Evolutionary conservation across 805 yeast species (phyloP).

Genomic region (Ogataea trehaloabstinens): DNA sequence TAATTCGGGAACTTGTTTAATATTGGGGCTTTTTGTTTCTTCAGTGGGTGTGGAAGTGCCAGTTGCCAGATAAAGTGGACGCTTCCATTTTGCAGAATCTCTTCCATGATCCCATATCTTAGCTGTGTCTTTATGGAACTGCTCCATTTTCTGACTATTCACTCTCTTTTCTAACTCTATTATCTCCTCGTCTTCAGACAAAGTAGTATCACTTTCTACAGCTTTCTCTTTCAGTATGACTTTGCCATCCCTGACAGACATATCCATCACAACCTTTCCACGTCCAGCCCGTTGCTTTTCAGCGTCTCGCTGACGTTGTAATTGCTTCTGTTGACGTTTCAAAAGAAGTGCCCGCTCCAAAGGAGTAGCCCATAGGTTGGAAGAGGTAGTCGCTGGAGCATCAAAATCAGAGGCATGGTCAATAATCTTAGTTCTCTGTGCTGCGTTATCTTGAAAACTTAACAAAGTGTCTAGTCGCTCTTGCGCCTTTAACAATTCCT

Average conservation of each 20-base stretch:
- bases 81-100: constrained; percentile 54
- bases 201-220: constrained; percentile 23
- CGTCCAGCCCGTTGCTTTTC: constrained; percentile 65
- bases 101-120: constrained; percentile 59
- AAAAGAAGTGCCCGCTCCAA: constrained; percentile 84
- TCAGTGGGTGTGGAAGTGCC: neutral
- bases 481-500: constrained; percentile 67
- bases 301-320: constrained; percentile 59
- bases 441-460: constrained; percentile 79
- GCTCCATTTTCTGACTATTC: constrained; percentile 31
- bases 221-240: constrained; percentile 58
- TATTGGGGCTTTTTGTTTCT: constrained; percentile 2
- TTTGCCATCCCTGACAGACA: constrained; percentile 79
- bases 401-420: constrained; percentile 92
- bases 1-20: constrained; percentile 10
- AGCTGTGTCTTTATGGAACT: constrained; percentile 29
- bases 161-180: constrained; percentile 36
- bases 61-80: constrained; percentile 31
- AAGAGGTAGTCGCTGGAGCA: constrained; percentile 42
- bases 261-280: constrained; percentile 70
- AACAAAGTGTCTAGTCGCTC: constrained; percentile 69
- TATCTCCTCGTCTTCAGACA: constrained; percentile 36
- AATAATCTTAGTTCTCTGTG: constrained; percentile 87
- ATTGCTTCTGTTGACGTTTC: constrained; percentile 77
- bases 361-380: constrained; percentile 80